phyloP scores from a whole-genome alignment of 805 yeast species.

The Zygosaccharomyces bisporus region DNA sequence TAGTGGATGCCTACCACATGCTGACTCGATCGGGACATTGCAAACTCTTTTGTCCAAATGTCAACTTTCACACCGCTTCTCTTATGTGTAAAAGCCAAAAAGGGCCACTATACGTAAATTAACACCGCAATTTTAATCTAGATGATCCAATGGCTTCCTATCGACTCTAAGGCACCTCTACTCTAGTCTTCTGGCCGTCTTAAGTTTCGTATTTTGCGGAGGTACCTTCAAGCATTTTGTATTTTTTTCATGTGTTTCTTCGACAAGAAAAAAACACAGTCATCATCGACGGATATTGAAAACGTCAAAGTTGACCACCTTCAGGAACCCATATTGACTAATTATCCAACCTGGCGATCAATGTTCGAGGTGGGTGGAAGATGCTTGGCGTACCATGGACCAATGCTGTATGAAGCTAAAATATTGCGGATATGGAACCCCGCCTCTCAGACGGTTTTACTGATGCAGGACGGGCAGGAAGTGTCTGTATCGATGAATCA shows the following conservation, averaged over 20 bases:
- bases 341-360: conserved; percentile 1
- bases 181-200: neutral
- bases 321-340: neutral
- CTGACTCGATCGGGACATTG: conserved; percentile 21
- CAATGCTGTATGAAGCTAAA: conserved; percentile 84
- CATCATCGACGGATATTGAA: neutral
- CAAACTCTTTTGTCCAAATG: neutral
- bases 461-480: conserved; percentile 37
- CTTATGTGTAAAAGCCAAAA: neutral
- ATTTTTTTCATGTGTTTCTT: conserved; percentile 5
- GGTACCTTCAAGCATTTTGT: conserved; percentile 1
- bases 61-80: neutral
- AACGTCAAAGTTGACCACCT: neutral
- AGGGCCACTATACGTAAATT: neutral
- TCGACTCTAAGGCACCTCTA: neutral
- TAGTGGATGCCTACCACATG: conserved; percentile 56
- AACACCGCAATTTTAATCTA: neutral
- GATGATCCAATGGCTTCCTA: conserved; percentile 1
- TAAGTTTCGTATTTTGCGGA: neutral
- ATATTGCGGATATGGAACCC: conserved; percentile 62
- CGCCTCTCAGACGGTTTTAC: conserved; percentile 38
- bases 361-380: conserved; percentile 34
- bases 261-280: neutral
- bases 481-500: conserved; percentile 16
- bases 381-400: conserved; percentile 86